These are phyloP conservation scores for Pezicula carpinea DNA, from an alignment of 2,329 filamentous ascomycete species.

Conservation along the genomic window DNA sequence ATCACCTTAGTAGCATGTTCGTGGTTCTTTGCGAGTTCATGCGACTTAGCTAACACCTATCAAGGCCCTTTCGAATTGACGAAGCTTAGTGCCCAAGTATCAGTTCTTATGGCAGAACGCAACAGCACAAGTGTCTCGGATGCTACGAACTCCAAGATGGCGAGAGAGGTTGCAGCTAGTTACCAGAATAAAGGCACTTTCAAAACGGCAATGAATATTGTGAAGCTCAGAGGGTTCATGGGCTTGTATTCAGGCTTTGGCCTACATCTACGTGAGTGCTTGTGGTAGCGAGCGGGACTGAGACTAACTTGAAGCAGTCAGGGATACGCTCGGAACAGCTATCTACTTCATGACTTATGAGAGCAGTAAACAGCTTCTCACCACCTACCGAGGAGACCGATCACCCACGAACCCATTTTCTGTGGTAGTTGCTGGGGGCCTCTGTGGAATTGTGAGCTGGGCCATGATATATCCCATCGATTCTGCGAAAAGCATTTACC, in stretches of 20 bases:
- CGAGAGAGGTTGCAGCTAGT: slow-evolving; percentile 49
- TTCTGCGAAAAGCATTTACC: slow-evolving; percentile 80
- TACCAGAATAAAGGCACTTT: slow-evolving; percentile 76
- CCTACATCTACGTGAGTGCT: slow-evolving; percentile 66
- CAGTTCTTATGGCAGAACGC: slow-evolving; percentile 66
- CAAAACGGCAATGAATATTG: slow-evolving; percentile 70
- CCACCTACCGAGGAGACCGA: slow-evolving; percentile 65
- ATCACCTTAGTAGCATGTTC: slow-evolving; percentile 76
- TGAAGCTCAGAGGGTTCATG: slow-evolving; percentile 65
- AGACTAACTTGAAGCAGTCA: slow-evolving; percentile 44
- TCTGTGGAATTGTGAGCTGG: slow-evolving; percentile 83
- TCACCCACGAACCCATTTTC: slow-evolving; percentile 75
- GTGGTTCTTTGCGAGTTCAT: slow-evolving; percentile 20
- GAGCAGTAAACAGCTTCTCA: slow-evolving; percentile 76
- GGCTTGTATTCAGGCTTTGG: slow-evolving; percentile 79
- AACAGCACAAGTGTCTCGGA: slow-evolving; percentile 35
- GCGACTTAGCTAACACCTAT: slow-evolving; percentile 9
- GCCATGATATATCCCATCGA: slow-evolving; percentile 62
- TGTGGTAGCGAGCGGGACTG: slow-evolving; percentile 1
- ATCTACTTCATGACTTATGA: slow-evolving; percentile 91
- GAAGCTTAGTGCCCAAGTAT: slow-evolving; percentile 84
- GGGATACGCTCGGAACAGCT: slow-evolving; percentile 76
- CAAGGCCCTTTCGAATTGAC: slow-evolving; percentile 79
- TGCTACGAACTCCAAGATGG: slow-evolving; percentile 19
- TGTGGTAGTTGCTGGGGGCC: slow-evolving; percentile 71